Conservation (phyloP, 176 grass and related monocot species). For the Tillandsia leiboldiana region DNA sequence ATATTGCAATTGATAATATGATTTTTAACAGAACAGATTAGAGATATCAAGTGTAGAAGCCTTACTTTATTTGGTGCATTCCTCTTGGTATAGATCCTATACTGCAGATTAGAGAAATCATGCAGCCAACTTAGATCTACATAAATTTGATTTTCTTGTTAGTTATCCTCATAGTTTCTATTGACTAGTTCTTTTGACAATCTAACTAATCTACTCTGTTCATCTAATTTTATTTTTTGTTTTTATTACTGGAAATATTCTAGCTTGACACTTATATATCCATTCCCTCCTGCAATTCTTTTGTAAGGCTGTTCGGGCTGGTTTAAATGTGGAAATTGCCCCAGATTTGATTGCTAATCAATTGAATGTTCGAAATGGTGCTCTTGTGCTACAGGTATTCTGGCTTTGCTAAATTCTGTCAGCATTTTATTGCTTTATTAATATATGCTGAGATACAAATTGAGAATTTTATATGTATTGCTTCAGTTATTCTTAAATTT, state of each 20-base stretch:
- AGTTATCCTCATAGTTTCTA: no score
- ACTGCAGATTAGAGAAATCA: no score
- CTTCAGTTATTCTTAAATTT: conserved; percentile 6
- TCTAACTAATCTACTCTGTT: background rate
- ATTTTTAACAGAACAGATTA: no score
- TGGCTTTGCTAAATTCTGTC: background rate
- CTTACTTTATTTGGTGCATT: background rate
- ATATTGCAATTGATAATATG: no score
- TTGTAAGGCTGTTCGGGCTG: conserved; percentile 56
- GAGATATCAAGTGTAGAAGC: no score
- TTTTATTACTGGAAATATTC: background rate
- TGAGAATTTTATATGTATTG: background rate
- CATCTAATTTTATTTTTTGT: background rate
- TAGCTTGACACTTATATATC: conserved; percentile 10
- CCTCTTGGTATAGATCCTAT: no score
- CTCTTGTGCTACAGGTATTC: conserved; percentile 67
- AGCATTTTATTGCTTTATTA: background rate
- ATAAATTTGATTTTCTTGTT: no score
- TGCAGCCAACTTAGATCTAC: no score
- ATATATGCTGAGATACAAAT: background rate
- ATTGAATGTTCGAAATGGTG: conserved; percentile 79
- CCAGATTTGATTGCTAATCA: conserved; percentile 79
- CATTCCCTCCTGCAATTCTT: conserved; percentile 8
- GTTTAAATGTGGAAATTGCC: conserved; percentile 83
- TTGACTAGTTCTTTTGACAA: no score